These are phyloP conservation scores for Trametes pubescens DNA, from an alignment of 1,284 basidiomycete genomes.

Conservation along the genomic window DNA sequence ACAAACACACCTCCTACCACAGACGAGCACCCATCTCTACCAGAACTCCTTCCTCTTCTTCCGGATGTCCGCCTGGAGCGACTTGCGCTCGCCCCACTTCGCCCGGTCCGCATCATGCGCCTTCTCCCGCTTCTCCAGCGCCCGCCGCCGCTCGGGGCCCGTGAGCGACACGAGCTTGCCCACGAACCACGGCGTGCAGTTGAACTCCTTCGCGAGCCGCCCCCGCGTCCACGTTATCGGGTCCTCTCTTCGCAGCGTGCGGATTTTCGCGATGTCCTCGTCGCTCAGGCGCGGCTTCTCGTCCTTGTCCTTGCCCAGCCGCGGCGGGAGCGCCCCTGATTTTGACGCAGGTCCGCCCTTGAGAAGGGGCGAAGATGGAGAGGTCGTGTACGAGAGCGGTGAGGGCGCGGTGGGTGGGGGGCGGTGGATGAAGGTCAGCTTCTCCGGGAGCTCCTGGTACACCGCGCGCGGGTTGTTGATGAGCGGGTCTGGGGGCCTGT, in stretches of 20 bases:
- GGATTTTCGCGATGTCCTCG: slow-evolving; percentile 62
- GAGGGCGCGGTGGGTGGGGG: slow-evolving; percentile 77
- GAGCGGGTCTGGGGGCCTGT: slow-evolving; percentile 72
- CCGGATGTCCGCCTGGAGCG: slow-evolving; percentile 42
- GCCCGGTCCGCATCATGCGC: slow-evolving; percentile 42
- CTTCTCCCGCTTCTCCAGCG: slow-evolving; percentile 39
- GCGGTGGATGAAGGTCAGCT: slow-evolving; percentile 79
- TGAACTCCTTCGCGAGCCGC: slow-evolving; percentile 47
- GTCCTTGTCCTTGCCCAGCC: slow-evolving; percentile 46
- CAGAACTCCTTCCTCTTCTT: slow-evolving; percentile 49
- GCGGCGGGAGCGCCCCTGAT: slow-evolving; percentile 52
- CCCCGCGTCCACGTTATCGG: slow-evolving; percentile 45
- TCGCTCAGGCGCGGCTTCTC: slow-evolving; percentile 53
- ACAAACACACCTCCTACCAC: not conserved
- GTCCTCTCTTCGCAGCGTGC: slow-evolving; percentile 55
- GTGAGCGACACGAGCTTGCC: slow-evolving; percentile 45
- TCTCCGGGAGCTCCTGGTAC: slow-evolving; percentile 62
- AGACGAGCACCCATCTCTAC: slow-evolving; percentile 33
- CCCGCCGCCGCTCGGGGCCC: slow-evolving; percentile 35
- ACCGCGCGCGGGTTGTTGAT: slow-evolving; percentile 61
- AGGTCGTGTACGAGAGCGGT: slow-evolving; percentile 71
- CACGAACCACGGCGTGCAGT: slow-evolving; percentile 47
- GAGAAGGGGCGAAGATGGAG: slow-evolving; percentile 75
- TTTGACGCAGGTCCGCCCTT: slow-evolving; percentile 42
- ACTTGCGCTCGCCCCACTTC: slow-evolving; percentile 49